Percentiles rank a stretch among this genome's conserved stretches.
These are phyloP conservation scores for Pleurotus citrinopileatus DNA, from an alignment of 768 basidiomycete species.

Conservation along the genomic window DNA sequence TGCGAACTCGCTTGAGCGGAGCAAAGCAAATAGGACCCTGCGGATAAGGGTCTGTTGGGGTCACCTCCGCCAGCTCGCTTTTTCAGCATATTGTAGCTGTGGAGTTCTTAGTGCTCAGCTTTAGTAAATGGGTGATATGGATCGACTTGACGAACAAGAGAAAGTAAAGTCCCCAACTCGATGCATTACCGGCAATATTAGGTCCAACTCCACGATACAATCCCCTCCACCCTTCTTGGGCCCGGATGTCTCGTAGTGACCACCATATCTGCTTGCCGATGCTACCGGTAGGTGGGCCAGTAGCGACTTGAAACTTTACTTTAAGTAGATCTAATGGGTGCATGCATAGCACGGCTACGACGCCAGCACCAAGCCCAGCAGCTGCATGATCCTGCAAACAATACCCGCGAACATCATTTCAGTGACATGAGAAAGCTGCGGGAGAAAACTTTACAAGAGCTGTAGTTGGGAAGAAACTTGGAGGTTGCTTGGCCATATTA, in stretches of 20 bases:
- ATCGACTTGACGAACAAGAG: slow-evolving; percentile 69
- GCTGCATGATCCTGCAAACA: slow-evolving; percentile 83
- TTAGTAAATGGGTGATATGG: slow-evolving; percentile 6
- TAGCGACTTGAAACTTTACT: slow-evolving; percentile 89
- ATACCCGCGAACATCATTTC: background rate
- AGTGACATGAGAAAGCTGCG: background rate
- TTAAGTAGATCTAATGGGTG: slow-evolving; percentile 97
- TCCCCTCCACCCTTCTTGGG: slow-evolving; percentile 74
- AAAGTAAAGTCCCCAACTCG: slow-evolving; percentile 98
- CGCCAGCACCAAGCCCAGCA: slow-evolving; percentile 90
- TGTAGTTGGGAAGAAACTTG: slow-evolving; percentile 51
- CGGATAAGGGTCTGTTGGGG: slow-evolving; percentile 62
- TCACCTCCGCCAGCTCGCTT: slow-evolving; percentile 70
- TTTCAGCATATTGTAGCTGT: slow-evolving; percentile 93
- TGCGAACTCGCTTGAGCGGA: slow-evolving; percentile 95
- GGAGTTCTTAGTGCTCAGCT: slow-evolving; percentile 5
- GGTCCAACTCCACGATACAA: slow-evolving; percentile 88
- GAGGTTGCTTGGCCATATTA: slow-evolving; percentile 39
- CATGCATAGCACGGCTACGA: slow-evolving; percentile 91
- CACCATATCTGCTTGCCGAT: slow-evolving; percentile 74
- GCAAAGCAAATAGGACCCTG: slow-evolving; percentile 80
- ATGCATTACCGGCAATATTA: slow-evolving; percentile 93
- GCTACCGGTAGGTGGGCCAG: slow-evolving; percentile 54
- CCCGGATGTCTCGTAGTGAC: slow-evolving; percentile 71
- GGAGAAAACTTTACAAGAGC: slow-evolving; percentile 35